phyloP scores from a whole-genome alignment of 83 land plant genomes.

The Diphasiastrum complanatum region DNA sequence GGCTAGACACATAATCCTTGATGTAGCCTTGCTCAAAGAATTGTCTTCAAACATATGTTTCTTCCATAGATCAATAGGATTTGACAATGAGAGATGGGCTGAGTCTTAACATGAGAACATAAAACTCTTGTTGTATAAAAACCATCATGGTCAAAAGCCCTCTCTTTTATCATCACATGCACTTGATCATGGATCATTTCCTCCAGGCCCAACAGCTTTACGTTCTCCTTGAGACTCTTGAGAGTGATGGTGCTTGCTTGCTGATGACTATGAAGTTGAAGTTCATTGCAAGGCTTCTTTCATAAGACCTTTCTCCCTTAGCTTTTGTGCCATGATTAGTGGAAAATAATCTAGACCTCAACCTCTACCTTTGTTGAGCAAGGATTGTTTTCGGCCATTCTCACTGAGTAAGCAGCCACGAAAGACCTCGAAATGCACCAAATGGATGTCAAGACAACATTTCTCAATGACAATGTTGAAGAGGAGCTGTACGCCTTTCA shows the following conservation, averaged over 20 bases:
- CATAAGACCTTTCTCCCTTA: slow-evolving; percentile 54
- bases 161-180: slow-evolving; percentile 45
- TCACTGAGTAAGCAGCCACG: no score
- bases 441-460: no score
- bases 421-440: no score
- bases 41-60: no score
- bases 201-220: slow-evolving; percentile 35
- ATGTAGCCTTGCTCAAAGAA: no score
- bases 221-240: slow-evolving; percentile 49
- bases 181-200: slow-evolving; percentile 42
- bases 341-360: slow-evolving; percentile 48
- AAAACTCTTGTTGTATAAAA: slow-evolving; percentile 54
- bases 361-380: no score
- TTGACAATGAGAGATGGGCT: slow-evolving; percentile 59
- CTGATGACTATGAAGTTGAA: slow-evolving; percentile 38
- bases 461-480: no score
- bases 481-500: no score
- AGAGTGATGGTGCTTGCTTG: slow-evolving; percentile 42
- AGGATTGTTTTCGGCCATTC: no score
- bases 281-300: slow-evolving; percentile 58
- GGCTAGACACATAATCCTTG: no score
- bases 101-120: slow-evolving; percentile 50
- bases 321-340: slow-evolving; percentile 52
- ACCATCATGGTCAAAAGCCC: slow-evolving; percentile 54
- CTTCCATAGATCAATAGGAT: no score